A percentile compares a stretch with the other conserved stretches of the same genome.
These are phyloP conservation scores for Calocybe gambosa DNA, from an alignment of 1,284 basidiomycete species.

Conservation along the genomic window DNA sequence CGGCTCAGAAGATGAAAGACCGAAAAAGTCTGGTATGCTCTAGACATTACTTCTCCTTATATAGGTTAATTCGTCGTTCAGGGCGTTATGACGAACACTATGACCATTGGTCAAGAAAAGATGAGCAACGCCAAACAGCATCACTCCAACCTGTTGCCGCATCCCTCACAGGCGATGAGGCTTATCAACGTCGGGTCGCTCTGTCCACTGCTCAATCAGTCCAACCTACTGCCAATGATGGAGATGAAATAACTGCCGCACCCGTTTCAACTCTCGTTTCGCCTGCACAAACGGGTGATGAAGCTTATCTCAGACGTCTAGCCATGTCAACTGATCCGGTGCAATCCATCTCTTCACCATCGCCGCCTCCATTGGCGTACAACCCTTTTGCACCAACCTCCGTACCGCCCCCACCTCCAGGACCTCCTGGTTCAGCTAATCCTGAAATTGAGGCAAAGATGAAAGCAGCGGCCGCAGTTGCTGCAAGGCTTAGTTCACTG, in stretches of 20 bases:
- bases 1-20: conserved; percentile 62
- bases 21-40: conserved; percentile 59
- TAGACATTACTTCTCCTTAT: background rate
- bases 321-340: conserved; percentile 41
- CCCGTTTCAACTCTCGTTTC: conserved; percentile 18
- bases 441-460: conserved; percentile 53
- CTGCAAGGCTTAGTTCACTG: conserved; percentile 61
- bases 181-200: conserved; percentile 54
- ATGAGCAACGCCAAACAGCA: conserved; percentile 27
- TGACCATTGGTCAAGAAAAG: conserved; percentile 49
- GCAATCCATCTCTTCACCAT: conserved; percentile 27
- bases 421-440: conserved; percentile 25
- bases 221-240: conserved; percentile 18
- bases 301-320: conserved; percentile 59
- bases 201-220: conserved; percentile 34
- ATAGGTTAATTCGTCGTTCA: conserved; percentile 21
- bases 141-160: conserved; percentile 28
- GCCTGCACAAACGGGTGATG: conserved; percentile 52
- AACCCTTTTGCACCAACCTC: conserved; percentile 63
- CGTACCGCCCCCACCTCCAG: conserved; percentile 44
- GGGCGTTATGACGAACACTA: conserved; percentile 52
- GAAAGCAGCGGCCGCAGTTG: conserved; percentile 77
- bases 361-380: conserved; percentile 49
- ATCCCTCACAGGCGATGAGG: conserved; percentile 55
- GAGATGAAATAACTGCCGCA: conserved; percentile 17